phyloP scores from a whole-genome alignment of 768 basidiomycete species.

The Coprinopsis cinerea region DNA sequence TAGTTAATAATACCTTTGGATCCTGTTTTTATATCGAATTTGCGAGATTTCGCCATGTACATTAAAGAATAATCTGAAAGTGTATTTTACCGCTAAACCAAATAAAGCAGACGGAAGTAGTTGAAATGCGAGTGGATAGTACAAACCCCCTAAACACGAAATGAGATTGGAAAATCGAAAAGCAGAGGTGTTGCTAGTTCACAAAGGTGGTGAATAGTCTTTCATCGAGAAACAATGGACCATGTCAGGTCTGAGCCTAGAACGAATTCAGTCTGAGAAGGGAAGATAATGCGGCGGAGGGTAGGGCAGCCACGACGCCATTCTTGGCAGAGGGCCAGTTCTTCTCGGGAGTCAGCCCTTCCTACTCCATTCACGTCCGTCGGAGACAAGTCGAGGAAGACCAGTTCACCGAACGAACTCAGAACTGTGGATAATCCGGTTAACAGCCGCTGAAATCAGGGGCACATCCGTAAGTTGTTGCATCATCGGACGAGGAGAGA shows the following conservation, averaged over 20 bases:
- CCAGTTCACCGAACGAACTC: slow-evolving; percentile 41
- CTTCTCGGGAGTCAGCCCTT: slow-evolving; percentile 39
- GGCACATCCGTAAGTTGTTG: not conserved
- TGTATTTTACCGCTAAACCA: too few relatives aligned
- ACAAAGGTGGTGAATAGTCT: not conserved
- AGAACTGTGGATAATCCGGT: slow-evolving; percentile 56
- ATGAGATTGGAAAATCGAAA: not conserved
- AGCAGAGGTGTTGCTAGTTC: not conserved
- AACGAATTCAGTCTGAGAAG: slow-evolving; percentile 49
- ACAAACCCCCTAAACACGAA: too few relatives aligned
- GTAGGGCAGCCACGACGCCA: slow-evolving; percentile 52
- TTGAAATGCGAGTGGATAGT: too few relatives aligned
- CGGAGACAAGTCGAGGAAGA: slow-evolving; percentile 55
- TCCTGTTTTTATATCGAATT: not conserved
- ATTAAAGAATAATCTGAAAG: too few relatives aligned
- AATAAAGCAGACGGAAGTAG: too few relatives aligned
- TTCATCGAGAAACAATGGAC: slow-evolving; percentile 10
- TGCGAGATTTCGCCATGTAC: slow-evolving; percentile 2
- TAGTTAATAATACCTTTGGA: slow-evolving; percentile 10
- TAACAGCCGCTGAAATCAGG: slow-evolving; percentile 42
- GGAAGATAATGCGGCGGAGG: slow-evolving; percentile 49
- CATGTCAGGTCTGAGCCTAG: slow-evolving; percentile 28
- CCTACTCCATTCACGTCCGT: slow-evolving; percentile 45
- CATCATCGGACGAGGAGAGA: slow-evolving; percentile 4
- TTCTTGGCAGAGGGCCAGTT: slow-evolving; percentile 44